phyloP scores from a whole-genome alignment of 2,329 filamentous ascomycete genomes.

The Aspergillus transmontanensis region DNA sequence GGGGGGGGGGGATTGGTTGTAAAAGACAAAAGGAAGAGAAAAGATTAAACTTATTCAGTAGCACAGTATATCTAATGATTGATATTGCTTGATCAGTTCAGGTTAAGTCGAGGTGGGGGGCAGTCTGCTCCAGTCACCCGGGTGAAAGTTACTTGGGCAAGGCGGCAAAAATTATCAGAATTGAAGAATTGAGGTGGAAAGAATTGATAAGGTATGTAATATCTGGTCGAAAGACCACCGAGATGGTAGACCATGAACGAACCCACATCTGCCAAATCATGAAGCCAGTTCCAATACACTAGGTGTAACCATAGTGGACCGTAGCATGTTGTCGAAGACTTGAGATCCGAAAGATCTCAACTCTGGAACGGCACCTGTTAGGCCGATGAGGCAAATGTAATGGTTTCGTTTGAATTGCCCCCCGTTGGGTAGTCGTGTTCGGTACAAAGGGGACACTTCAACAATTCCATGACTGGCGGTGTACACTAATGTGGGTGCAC shows the following conservation, averaged over 20 bases:
- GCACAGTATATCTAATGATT: background rate
- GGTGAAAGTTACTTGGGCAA: background rate
- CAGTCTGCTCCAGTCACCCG: background rate
- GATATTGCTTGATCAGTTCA: background rate
- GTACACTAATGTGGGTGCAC: background rate
- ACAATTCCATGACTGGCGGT: background rate
- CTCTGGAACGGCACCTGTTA: background rate
- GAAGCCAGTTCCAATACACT: slow-evolving; percentile 1
- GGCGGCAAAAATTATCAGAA: background rate
- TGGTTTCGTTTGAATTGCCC: background rate
- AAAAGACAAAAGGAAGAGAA: too few species aligned
- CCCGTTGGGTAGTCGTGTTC: background rate
- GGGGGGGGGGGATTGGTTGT: too few species aligned
- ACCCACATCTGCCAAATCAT: slow-evolving; percentile 5
- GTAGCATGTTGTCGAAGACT: background rate
- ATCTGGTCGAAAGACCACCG: background rate
- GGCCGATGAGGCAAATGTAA: background rate
- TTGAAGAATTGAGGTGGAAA: background rate
- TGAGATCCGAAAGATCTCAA: background rate
- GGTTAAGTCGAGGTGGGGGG: background rate
- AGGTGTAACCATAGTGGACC: background rate
- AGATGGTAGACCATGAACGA: background rate
- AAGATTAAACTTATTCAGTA: background rate
- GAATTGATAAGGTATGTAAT: background rate
- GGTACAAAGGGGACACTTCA: background rate